A percentile compares a stretch with the other conserved stretches of the same genome.
Evolutionary conservation across 2,329 filamentous ascomycete genomes (phyloP).

Genomic region (Onygenales sp.): DNA sequence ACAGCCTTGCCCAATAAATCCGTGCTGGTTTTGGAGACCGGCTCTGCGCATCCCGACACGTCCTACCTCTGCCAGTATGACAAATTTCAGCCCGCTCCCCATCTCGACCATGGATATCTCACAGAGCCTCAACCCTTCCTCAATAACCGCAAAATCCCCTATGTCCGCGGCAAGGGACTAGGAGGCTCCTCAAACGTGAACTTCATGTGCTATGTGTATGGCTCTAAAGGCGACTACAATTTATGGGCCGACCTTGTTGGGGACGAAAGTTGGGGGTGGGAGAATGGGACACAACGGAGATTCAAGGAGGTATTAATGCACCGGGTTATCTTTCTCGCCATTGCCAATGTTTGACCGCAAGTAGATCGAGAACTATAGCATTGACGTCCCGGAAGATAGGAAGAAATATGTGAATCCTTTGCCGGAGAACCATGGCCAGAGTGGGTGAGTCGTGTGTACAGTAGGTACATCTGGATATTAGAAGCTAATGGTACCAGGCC

Average conservation of each 20-base stretch:
- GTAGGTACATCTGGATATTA: background rate
- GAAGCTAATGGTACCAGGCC: background rate
- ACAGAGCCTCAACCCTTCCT: background rate
- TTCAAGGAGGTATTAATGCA: background rate
- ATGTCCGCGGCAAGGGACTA: conserved; percentile 21
- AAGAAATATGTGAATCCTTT: background rate
- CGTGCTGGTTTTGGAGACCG: conserved; percentile 2
- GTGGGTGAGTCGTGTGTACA: background rate
- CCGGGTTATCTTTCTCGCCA: too few relatives aligned
- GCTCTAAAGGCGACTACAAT: conserved; percentile 21
- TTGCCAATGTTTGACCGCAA: too few relatives aligned
- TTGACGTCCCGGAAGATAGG: background rate
- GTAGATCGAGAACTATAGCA: conserved; percentile 1
- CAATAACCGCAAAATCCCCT: background rate
- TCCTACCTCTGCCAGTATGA: background rate
- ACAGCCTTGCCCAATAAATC: background rate
- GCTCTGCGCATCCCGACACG: background rate
- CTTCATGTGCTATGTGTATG: conserved; percentile 35
- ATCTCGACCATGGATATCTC: background rate
- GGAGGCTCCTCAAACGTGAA: conserved; percentile 28
- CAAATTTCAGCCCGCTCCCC: background rate
- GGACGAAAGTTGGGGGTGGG: conserved; percentile 19
- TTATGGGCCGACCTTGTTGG: conserved; percentile 23
- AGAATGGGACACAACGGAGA: background rate
- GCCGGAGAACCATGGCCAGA: conserved; percentile 1